Percentiles rank a stretch among this genome's conserved stretches.
Evolutionary conservation across 108 stramenopile species (phyloP).

Genomic region (Cyclotella distinguenda): DNA sequence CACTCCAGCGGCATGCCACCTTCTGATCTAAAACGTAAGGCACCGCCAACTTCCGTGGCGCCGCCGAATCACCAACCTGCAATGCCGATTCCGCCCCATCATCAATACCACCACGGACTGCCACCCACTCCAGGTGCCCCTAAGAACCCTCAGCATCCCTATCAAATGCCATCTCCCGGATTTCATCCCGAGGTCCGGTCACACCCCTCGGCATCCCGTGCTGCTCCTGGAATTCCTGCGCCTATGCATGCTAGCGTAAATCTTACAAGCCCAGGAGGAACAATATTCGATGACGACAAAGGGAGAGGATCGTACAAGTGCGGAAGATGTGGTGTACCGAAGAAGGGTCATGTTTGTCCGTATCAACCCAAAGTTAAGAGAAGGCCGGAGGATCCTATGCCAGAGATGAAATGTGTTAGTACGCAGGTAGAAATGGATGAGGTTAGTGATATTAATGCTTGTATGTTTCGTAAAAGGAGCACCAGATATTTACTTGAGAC

Average conservation of each 20-base stretch:
- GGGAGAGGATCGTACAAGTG: slow-evolving; percentile 84
- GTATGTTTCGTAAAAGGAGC: no score
- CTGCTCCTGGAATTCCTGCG: slow-evolving; percentile 6
- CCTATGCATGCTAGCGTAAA: slow-evolving; percentile 1
- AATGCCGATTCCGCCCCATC: slow-evolving; percentile 22
- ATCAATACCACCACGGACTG: slow-evolving; percentile 9
- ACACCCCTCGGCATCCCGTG: slow-evolving; percentile 21
- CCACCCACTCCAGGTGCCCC: slow-evolving; percentile 18
- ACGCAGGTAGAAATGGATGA: slow-evolving; percentile 92
- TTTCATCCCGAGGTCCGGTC: slow-evolving; percentile 32
- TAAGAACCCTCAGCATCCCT: slow-evolving; percentile 2
- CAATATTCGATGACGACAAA: slow-evolving; percentile 65
- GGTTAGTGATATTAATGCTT: slow-evolving; percentile 23
- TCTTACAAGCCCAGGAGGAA: slow-evolving; percentile 26
- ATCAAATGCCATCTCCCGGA: slow-evolving; percentile 16
- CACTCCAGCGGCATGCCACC: neutral
- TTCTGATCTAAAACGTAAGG: slow-evolving; percentile 24
- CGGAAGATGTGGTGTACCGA: slow-evolving; percentile 88
- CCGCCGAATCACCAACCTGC: slow-evolving; percentile 14
- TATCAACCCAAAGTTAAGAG: slow-evolving; percentile 89
- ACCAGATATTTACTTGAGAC: no score
- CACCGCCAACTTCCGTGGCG: slow-evolving; percentile 17
- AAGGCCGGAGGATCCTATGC: slow-evolving; percentile 74
- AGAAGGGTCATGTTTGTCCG: slow-evolving; percentile 92
- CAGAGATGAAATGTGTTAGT: slow-evolving; percentile 81